These are phyloP conservation scores for Cladophialophora yegresii DNA, from an alignment of 2,329 filamentous ascomycete genomes.

Conservation along the genomic window DNA sequence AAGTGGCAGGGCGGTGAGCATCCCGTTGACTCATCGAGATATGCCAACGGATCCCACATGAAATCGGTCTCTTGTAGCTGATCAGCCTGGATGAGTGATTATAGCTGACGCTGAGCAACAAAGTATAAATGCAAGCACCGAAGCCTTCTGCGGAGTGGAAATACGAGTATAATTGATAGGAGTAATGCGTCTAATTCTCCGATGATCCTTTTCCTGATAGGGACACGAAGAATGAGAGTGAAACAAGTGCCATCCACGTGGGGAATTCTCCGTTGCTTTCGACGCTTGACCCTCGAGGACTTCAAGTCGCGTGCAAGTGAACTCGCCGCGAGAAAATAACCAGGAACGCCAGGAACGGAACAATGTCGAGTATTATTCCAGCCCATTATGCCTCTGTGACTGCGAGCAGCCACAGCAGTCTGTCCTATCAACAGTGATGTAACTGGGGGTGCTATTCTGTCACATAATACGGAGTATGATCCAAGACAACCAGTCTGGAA, in stretches of 20 bases:
- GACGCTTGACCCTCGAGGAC: not conserved
- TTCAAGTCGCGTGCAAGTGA: no score
- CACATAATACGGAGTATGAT: conserved; percentile 1
- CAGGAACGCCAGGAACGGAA: no score
- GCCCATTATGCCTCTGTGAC: not conserved
- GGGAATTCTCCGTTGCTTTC: conserved; percentile 4
- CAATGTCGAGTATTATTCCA: not conserved
- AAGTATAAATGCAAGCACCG: not conserved
- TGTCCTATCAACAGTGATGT: not conserved
- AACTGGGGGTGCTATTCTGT: conserved; percentile 3
- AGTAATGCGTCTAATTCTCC: not conserved
- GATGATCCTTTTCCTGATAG: not conserved
- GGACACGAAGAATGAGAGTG: conserved; percentile 5
- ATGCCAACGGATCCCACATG: not conserved
- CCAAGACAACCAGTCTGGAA: not conserved
- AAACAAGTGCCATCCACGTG: conserved; percentile 17
- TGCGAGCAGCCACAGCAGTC: not conserved
- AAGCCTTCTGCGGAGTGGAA: not conserved
- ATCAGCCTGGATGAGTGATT: not conserved
- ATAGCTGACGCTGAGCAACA: not conserved
- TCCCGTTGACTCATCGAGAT: not conserved
- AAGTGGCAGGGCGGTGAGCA: no score
- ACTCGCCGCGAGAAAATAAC: not conserved
- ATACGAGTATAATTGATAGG: no score
- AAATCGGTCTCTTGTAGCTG: not conserved